These are phyloP conservation scores for Boletus reticuloceps DNA, from an alignment of 768 basidiomycete genomes.

Conservation along the genomic window DNA sequence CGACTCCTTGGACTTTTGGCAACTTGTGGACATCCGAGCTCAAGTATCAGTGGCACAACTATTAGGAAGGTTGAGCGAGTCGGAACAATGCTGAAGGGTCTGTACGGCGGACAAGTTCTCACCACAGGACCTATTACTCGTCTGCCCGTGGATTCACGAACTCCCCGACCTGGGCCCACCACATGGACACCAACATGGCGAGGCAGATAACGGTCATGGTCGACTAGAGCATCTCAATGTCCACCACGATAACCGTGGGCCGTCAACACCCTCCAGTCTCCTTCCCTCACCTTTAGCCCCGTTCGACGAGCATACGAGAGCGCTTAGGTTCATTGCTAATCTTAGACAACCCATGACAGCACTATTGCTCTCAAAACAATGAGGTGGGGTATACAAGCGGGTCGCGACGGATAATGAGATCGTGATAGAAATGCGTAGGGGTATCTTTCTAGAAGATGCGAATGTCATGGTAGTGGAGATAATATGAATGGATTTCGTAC, in stretches of 20 bases:
- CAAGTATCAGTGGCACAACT: too few relatives aligned
- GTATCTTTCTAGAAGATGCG: background rate
- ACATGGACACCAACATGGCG: background rate
- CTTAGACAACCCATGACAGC: constrained; percentile 1
- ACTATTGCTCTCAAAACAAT: background rate
- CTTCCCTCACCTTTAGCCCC: background rate
- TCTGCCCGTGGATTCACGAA: constrained; percentile 9
- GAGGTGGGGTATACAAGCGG: constrained; percentile 15
- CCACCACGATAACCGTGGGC: background rate
- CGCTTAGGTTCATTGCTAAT: background rate
- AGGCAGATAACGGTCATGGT: background rate
- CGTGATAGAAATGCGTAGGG: background rate
- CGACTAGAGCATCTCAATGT: background rate
- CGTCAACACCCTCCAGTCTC: background rate
- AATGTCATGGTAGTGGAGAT: background rate
- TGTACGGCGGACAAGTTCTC: background rate
- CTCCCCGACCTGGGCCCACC: background rate
- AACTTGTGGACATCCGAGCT: too few relatives aligned
- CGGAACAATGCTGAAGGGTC: background rate
- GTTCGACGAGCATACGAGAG: background rate
- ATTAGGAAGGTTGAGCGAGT: too few relatives aligned
- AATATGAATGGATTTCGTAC: background rate
- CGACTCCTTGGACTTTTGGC: too few relatives aligned
- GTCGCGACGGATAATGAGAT: constrained; percentile 8
- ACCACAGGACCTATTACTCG: background rate